Evolutionary conservation across 495 filamentous ascomycete genomes (phyloP), one percentile per base, ranked within the genome.

Genomic region (Trichocladium uniseriatum): DNA sequence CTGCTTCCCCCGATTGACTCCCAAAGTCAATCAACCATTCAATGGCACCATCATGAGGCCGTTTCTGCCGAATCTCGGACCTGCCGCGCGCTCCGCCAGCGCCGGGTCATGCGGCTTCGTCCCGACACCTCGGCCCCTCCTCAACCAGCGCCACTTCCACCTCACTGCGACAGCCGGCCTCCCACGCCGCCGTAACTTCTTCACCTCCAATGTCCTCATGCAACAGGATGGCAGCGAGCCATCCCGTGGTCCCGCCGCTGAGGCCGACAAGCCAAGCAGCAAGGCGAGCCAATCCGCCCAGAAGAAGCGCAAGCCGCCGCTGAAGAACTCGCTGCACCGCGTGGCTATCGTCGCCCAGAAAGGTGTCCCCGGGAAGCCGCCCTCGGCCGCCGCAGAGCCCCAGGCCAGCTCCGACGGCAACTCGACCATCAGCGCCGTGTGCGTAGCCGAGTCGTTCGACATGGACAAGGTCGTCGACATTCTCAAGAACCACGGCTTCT

Each of bases 361-460:
- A 42, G 63, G 65, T 21, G 56, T 51, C 10, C 58, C 65, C 15
- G 36, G 42, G 37, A 55, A 53, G 42, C 39, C 50, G 6, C 24
- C 45, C 8, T 20, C 55, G 4, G 22, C 53, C 18, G 31, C 55
- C 15, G 34, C 52, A 44, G 44, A 42, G 24, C 8, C 45, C n/a
- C n/a, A 21, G 13, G 18, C 32, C 34, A 40, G 38, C 10, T 24
- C 39, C 10, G 62, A 66, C 34, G 62, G 59, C n/a, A 60, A 44
- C 46, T 67, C 84, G 69, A 78, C 72, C 46, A 81, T 95, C 34
- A 87, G 80, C 24, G 89, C 89, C 3, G 83, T 89, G 56, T 89
- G 87, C 55, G 81, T 87, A 2, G 87, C 89, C 18, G 88, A 94
- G 61, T 81, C 85, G 59, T 95, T 92, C 67, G 75, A 92, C 57